phyloP scores from a whole-genome alignment of 2,329 filamentous ascomycete genomes.

The Sporothrix pseudoabietina region DNA sequence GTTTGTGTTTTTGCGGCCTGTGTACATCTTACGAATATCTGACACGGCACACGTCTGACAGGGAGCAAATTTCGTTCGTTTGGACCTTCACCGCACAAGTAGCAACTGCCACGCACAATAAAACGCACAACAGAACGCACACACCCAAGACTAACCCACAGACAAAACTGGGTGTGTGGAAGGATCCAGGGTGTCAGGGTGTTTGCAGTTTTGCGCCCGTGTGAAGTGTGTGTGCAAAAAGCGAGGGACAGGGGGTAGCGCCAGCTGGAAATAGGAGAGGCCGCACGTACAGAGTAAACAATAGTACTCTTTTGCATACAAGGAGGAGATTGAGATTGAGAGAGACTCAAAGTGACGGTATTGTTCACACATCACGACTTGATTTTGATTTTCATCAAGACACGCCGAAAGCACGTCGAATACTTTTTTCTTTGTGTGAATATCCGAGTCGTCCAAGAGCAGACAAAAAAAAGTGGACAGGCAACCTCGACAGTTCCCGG shows the following conservation, averaged over 20 bases:
- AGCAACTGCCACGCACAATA: background rate
- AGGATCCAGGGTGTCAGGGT: slow-evolving; percentile 14
- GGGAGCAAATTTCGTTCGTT: slow-evolving; percentile 1
- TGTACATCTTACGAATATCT: slow-evolving; percentile 22
- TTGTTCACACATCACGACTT: background rate
- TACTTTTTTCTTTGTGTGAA: background rate
- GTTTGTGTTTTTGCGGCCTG: slow-evolving; percentile 11
- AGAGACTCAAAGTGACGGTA: background rate
- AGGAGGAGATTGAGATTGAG: background rate
- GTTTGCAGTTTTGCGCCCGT: background rate
- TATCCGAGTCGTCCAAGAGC: background rate
- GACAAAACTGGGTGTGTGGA: slow-evolving; percentile 12
- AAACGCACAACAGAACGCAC: too few species aligned
- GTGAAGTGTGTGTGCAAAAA: background rate
- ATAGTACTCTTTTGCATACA: too few species aligned
- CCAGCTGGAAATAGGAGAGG: background rate
- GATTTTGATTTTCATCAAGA: background rate
- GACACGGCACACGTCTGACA: slow-evolving; percentile 10
- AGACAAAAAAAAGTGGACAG: slow-evolving; percentile 11
- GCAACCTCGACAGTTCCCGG: slow-evolving; percentile 24
- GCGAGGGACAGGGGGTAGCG: background rate
- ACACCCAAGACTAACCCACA: slow-evolving; percentile 8
- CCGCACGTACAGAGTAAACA: too few species aligned
- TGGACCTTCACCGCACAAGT: background rate
- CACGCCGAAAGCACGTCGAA: background rate